These are phyloP conservation scores for Barnettozyma pratensis DNA, from an alignment of 805 yeast species.

Conservation along the genomic window DNA sequence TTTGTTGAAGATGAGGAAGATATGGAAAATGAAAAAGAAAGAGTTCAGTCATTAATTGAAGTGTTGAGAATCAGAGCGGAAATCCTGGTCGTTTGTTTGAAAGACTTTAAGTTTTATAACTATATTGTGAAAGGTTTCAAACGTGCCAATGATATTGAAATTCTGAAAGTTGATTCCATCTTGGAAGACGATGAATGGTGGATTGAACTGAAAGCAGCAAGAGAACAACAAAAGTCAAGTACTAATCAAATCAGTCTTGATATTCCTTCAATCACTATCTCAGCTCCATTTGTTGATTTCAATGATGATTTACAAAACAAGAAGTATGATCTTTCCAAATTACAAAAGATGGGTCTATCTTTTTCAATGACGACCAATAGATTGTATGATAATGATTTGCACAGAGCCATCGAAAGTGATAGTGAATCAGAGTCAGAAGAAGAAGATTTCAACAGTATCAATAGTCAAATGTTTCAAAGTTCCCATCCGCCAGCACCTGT, in stretches of 20 bases:
- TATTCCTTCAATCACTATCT: slow-evolving; percentile 31
- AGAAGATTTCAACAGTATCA: slow-evolving; percentile 23
- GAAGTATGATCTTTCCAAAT: slow-evolving; percentile 45
- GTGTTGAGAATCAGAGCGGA: slow-evolving; percentile 83
- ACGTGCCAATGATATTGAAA: slow-evolving; percentile 45
- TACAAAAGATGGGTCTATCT: slow-evolving; percentile 75
- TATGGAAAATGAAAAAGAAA: slow-evolving; percentile 57
- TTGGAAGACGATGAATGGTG: slow-evolving; percentile 81
- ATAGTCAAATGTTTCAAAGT: slow-evolving; percentile 14
- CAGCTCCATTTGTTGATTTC: slow-evolving; percentile 21
- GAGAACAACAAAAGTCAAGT: slow-evolving; percentile 31
- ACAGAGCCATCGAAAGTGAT: slow-evolving; percentile 21
- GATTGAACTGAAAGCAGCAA: slow-evolving; percentile 58
- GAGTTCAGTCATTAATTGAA: slow-evolving; percentile 60
- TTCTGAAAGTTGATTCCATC: slow-evolving; percentile 40
- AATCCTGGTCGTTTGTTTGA: slow-evolving; percentile 67
- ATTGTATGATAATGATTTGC: slow-evolving; percentile 31
- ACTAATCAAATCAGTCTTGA: slow-evolving; percentile 24
- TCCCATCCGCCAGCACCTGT: slow-evolving; percentile 1
- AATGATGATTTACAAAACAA: slow-evolving; percentile 23
- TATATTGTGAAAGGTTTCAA: slow-evolving; percentile 76
- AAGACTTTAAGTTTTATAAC: slow-evolving; percentile 57
- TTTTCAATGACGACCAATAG: slow-evolving; percentile 68
- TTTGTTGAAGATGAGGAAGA: slow-evolving; percentile 80
- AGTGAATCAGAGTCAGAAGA: slow-evolving; percentile 22